A percentile compares a stretch with the other conserved stretches of the same genome.
These are phyloP conservation scores for Geranomyces variabilis DNA, from an alignment of 192 early-diverging fungal species.

Conservation along the genomic window DNA sequence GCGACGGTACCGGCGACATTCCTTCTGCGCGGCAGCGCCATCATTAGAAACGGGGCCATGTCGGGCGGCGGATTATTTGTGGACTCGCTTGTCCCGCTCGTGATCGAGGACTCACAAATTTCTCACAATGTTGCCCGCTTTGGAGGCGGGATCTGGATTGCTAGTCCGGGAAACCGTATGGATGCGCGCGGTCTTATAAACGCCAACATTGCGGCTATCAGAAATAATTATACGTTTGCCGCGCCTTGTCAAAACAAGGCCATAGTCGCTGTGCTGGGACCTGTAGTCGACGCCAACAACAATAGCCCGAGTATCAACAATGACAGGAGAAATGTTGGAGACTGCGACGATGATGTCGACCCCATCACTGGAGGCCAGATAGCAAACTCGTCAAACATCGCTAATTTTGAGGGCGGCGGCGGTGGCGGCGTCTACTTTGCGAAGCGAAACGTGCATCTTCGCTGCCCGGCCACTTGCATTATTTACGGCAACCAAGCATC, in stretches of 20 bases:
- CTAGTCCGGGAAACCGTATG: conserved; percentile 2
- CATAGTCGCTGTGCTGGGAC: too few species aligned
- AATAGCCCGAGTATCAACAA: too few species aligned
- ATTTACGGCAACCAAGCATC: conserved; percentile 20
- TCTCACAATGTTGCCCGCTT: conserved; percentile 14
- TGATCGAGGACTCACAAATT: conserved; percentile 9
- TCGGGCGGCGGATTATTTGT: conserved; percentile 19
- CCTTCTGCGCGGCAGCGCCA: not conserved
- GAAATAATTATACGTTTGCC: not conserved
- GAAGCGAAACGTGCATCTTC: not conserved
- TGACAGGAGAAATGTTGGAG: too few species aligned
- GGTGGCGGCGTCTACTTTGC: conserved; percentile 23
- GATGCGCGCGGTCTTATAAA: not conserved
- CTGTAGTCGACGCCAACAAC: too few species aligned
- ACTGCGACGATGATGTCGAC: too few species aligned
- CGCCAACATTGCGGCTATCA: conserved; percentile 2
- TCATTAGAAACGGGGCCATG: conserved; percentile 1
- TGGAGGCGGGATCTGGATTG: conserved; percentile 21
- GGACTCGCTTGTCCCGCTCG: conserved; percentile 14
- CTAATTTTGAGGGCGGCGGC: not conserved
- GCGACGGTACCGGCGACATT: not conserved
- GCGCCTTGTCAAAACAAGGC: not conserved
- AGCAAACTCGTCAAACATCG: not conserved
- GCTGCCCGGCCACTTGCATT: not conserved
- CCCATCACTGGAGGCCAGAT: too few species aligned